phyloP scores from a whole-genome alignment of 371 early-diverging fungal genomes.

The Rhizopus sp. region DNA sequence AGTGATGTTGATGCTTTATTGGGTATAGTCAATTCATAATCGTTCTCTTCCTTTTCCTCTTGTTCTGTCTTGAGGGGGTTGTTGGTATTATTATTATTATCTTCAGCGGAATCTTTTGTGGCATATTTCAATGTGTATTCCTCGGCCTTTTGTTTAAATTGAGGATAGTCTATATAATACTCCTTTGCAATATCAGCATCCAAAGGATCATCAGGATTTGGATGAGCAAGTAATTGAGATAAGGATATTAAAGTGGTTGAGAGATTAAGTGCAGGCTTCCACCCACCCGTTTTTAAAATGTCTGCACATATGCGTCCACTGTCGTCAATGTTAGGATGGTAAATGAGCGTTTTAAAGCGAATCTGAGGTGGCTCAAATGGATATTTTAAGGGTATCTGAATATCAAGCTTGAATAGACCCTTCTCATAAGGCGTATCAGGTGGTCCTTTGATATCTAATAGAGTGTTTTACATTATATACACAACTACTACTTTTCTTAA shows the following conservation, averaged over 20 bases:
- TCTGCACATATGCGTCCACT: conserved; percentile 57
- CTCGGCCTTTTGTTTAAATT: conserved; percentile 41
- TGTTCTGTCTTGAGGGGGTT: background rate
- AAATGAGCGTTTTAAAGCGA: conserved; percentile 51
- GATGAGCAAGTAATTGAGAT: conserved; percentile 43
- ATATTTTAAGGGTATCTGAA: conserved; percentile 45
- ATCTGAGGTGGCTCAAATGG: conserved; percentile 58
- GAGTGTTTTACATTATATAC: background rate
- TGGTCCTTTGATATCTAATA: conserved; percentile 52
- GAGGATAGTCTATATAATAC: conserved; percentile 36
- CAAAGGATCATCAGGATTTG: conserved; percentile 64
- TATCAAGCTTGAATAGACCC: conserved; percentile 49
- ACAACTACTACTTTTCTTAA: background rate
- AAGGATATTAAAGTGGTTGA: conserved; percentile 45
- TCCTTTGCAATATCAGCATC: conserved; percentile 54
- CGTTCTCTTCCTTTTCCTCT: background rate
- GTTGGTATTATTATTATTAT: background rate
- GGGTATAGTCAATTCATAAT: background rate
- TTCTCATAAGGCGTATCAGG: conserved; percentile 56
- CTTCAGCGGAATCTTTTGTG: background rate
- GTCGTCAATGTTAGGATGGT: conserved; percentile 60
- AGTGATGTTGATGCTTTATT: background rate
- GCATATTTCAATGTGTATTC: conserved; percentile 43
- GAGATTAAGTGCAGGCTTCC: conserved; percentile 55
- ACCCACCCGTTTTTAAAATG: conserved; percentile 53